Base-by-base conservation (phyloP, 2,329 filamentous ascomycete genomes). In the Arthroderma uncinatum region DNA sequence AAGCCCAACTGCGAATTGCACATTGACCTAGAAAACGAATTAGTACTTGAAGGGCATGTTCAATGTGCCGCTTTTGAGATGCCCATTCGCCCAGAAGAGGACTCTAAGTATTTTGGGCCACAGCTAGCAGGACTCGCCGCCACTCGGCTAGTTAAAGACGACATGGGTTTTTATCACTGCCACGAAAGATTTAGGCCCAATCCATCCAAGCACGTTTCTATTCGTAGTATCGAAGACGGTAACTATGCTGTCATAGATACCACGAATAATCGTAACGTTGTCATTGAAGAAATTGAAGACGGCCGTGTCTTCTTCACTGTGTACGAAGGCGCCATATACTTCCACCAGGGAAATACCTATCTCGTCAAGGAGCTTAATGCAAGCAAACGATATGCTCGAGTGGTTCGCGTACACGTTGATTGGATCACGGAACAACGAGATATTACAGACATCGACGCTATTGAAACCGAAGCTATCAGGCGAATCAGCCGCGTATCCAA, bases 51-150 rank as follows among this genome's bases (percentile, higher is more conserved):
- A 75, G 92, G 91, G 0, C 93, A 98, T 66, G 78, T 98, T 5
- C 93, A 98, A 70, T 98, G 93, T 66, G 93, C 93, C 0, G 93
- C 93, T 1, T 87, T 88, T 65, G 93, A 98, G 68, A 91, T 96
- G 85, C 92, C 93, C 0, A 88, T 98, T 58, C 81, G 82, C n/a
- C 82, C 89, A 0, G 79, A 80, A 23, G 81, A 87, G 61, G 93
- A 98, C 68, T 74, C 75, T 1, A 68, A 76, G 19, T 98, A 94
- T 69, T 95, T 98, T 67, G 88, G 89, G 2, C 75, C 81, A 9
- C 83, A 87, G 57, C 77, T 97, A 1, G 71, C 77, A 0, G 79
- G 83, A 44, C 81, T 96, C 21, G 89, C 88, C 53, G 74, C 79
- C 39, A 86, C 91, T 59, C 81, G 90, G 12, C 78, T 98, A 62